phyloP scores from a whole-genome alignment of 306 rosid genomes.

The Senna siamea region DNA sequence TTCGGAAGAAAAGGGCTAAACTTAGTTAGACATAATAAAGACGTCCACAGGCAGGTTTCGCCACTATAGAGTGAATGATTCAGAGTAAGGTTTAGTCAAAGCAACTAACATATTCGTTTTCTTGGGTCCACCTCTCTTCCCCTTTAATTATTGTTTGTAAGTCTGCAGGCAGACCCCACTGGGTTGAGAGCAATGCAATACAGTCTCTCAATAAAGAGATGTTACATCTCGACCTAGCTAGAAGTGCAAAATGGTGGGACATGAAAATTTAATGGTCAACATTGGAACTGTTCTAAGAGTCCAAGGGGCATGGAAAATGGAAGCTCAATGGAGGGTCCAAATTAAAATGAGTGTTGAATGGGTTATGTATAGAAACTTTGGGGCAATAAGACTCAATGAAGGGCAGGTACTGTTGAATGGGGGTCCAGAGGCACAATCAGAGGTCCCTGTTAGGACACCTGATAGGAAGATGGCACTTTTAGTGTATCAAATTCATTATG shows the following conservation, averaged over 20 bases:
- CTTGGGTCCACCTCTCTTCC: constrained; percentile 11
- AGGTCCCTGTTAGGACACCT: constrained; percentile 6
- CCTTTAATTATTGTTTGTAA: not conserved
- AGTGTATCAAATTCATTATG: not conserved
- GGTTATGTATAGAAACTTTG: not conserved
- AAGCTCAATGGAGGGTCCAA: constrained; percentile 5
- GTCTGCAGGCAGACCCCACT: not conserved
- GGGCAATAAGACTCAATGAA: constrained; percentile 28
- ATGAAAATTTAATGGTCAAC: constrained; percentile 12
- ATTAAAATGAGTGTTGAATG: constrained; percentile 2
- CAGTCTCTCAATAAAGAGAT: no score
- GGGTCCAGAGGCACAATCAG: constrained; percentile 9
- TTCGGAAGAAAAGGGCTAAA: not conserved
- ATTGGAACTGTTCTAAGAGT: constrained; percentile 6
- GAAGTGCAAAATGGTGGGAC: constrained; percentile 28
- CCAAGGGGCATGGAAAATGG: constrained; percentile 24
- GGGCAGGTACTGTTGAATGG: constrained; percentile 3
- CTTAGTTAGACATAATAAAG: not conserved
- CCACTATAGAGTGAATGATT: not conserved
- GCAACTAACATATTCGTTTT: not conserved
- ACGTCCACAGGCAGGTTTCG: not conserved
- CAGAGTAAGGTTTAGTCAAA: constrained; percentile 6
- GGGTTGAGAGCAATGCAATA: not conserved
- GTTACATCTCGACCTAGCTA: not conserved
- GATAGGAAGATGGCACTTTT: not conserved